Conservation (phyloP, 257 asterid species). For the Jacaranda copaia region DNA sequence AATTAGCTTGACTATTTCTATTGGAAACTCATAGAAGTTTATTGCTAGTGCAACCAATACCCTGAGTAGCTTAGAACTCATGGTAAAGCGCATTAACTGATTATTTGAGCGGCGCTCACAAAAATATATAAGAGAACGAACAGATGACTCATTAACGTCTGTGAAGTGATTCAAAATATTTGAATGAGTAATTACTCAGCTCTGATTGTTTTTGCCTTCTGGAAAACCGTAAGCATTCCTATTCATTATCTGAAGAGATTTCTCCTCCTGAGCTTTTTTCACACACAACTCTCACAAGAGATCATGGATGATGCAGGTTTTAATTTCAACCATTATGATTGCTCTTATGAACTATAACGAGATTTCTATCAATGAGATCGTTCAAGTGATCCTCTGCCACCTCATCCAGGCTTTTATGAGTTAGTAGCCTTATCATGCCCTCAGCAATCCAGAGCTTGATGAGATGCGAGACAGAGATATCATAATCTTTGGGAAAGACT, state of each 20-base stretch:
- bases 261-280: not conserved
- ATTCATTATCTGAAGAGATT: not conserved
- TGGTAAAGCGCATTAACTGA: not conserved
- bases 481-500: not conserved
- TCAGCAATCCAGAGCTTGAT: slow-evolving; percentile 2
- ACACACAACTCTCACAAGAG: not conserved
- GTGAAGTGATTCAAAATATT: not conserved
- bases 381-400: not conserved
- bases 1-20: not conserved
- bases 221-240: not conserved
- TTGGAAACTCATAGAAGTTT: not conserved
- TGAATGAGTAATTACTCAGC: not conserved
- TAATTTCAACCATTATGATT: not conserved
- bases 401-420: not conserved
- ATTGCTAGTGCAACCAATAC: not conserved
- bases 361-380: not conserved
- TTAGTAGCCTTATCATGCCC: not conserved
- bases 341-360: not conserved
- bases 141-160: not conserved
- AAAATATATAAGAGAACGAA: not conserved
- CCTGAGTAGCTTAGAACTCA: not conserved
- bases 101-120: not conserved
- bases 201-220: not conserved
- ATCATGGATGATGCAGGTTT: not conserved
- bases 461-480: not conserved